Evolutionary conservation across 192 early-diverging fungal species (phyloP).

Genomic region (Bifiguratus adelaidae): DNA sequence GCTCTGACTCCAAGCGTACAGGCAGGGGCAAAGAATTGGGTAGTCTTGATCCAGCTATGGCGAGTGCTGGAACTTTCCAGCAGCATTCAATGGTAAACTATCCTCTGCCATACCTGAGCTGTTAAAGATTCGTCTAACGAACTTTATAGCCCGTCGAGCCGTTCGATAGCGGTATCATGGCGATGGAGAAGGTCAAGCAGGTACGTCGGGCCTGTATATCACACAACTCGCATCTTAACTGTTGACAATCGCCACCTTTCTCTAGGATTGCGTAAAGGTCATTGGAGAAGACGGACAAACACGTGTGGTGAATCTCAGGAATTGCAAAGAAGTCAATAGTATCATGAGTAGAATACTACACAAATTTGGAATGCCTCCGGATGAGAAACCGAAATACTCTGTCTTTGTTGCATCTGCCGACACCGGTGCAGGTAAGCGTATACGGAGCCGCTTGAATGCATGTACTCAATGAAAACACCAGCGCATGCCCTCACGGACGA

Average conservation of each 20-base stretch:
- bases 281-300: slow-evolving; percentile 70
- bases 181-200: slow-evolving; percentile 42
- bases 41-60: too few relatives aligned
- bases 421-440: slow-evolving; percentile 46
- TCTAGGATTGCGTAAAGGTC: slow-evolving; percentile 60
- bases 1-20: slow-evolving; percentile 17
- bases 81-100: too few relatives aligned
- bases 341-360: slow-evolving; percentile 64
- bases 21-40: slow-evolving; percentile 1
- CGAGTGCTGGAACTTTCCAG: too few relatives aligned
- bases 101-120: slow-evolving; percentile 1
- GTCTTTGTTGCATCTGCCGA: slow-evolving; percentile 63
- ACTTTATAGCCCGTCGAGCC: too few relatives aligned
- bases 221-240: background rate
- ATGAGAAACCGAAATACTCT: slow-evolving; percentile 59
- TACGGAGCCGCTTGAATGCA: background rate
- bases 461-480: slow-evolving; percentile 1
- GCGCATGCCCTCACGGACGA: slow-evolving; percentile 61
- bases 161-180: slow-evolving; percentile 43
- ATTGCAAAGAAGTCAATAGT: slow-evolving; percentile 49
- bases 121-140: slow-evolving; percentile 1
- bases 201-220: slow-evolving; percentile 3
- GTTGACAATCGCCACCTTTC: background rate
- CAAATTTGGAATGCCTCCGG: slow-evolving; percentile 72
- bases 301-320: slow-evolving; percentile 68